These are phyloP conservation scores for Bryoerythrophyllum caledonicum DNA, from an alignment of 225 moss, liverwort and hornwort genomes.

Conservation along the genomic window DNA sequence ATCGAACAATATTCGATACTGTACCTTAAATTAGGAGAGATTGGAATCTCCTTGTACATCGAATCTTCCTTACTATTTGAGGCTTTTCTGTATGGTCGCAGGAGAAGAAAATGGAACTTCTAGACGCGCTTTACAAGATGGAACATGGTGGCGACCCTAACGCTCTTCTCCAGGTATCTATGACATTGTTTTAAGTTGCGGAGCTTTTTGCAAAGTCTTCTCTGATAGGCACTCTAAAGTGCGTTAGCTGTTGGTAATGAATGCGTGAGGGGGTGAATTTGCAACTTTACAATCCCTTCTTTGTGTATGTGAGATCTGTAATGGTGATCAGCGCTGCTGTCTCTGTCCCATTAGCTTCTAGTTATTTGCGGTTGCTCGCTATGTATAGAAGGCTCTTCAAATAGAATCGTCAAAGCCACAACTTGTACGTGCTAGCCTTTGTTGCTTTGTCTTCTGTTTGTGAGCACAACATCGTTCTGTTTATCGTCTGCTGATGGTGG, in stretches of 20 bases:
- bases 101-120: conserved; percentile 67
- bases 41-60: not conserved
- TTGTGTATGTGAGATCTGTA: conserved; percentile 13
- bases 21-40: not conserved
- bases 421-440: not conserved
- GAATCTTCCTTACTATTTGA: conserved; percentile 18
- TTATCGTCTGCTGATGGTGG: conserved; percentile 12
- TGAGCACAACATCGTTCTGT: conserved; percentile 18
- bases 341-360: not conserved
- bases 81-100: conserved; percentile 32
- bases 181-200: not conserved
- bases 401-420: not conserved
- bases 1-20: conserved; percentile 3
- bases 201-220: not conserved
- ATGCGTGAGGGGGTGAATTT: conserved; percentile 1
- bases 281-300: not conserved
- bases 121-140: conserved; percentile 66
- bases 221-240: conserved; percentile 1
- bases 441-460: not conserved
- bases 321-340: conserved; percentile 11
- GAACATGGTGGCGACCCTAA: conserved; percentile 68
- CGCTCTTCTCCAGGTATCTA: conserved; percentile 58
- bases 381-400: conserved; percentile 13
- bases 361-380: conserved; percentile 14
- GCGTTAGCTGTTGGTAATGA: conserved; percentile 1